Evolutionary conservation across 768 basidiomycete species (phyloP).

Genomic region (Tephrocybe sp.): DNA sequence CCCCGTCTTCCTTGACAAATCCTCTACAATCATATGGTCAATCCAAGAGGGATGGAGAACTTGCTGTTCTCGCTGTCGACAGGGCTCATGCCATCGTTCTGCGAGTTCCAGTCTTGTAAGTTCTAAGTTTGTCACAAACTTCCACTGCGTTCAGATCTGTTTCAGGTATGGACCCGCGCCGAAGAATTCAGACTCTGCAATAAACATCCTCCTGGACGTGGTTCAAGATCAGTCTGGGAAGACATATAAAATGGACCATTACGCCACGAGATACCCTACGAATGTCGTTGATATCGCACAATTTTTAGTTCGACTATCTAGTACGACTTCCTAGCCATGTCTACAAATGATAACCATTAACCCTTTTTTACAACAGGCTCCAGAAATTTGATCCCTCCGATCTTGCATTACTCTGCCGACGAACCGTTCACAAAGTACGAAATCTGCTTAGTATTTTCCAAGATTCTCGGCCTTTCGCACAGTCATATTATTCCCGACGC

Average conservation of each 20-base stretch:
- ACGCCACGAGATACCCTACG: constrained; percentile 90
- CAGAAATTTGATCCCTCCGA: constrained; percentile 56
- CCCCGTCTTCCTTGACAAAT: constrained; percentile 68
- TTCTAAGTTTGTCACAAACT: constrained; percentile 7
- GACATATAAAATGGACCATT: constrained; percentile 94
- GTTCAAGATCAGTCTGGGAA: constrained; percentile 87
- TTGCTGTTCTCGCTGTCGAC: constrained; percentile 62
- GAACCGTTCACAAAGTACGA: constrained; percentile 92
- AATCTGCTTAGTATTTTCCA: constrained; percentile 80
- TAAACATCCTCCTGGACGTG: constrained; percentile 87
- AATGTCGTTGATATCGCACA: constrained; percentile 85
- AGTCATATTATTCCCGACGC: constrained; percentile 74
- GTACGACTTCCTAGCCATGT: constrained; percentile 42
- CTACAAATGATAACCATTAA: background rate
- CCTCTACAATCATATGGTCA: constrained; percentile 88
- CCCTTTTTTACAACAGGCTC: constrained; percentile 20
- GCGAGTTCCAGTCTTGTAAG: constrained; percentile 87
- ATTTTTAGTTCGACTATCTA: constrained; percentile 75
- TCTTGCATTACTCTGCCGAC: constrained; percentile 83
- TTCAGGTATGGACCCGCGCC: constrained; percentile 83
- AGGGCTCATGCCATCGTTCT: constrained; percentile 68
- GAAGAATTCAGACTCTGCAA: constrained; percentile 83
- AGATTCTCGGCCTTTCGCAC: constrained; percentile 69
- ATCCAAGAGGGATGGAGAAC: constrained; percentile 87
- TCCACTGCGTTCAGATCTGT: constrained; percentile 2